Evolutionary conservation across 2,329 filamentous ascomycete genomes (phyloP).

Genomic region (Penicillium sp.): DNA sequence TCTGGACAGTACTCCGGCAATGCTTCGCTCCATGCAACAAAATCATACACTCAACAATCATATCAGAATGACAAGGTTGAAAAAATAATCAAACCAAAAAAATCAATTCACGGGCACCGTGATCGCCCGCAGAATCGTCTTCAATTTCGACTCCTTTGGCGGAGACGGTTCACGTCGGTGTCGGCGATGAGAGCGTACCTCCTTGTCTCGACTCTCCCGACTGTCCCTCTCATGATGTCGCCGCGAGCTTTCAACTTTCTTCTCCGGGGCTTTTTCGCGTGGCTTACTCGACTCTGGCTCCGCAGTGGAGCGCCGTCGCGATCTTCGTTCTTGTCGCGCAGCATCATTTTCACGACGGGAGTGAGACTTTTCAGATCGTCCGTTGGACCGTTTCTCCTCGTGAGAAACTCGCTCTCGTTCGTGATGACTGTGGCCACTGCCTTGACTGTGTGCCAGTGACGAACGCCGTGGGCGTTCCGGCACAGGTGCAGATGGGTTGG

Average conservation of each 20-base stretch:
- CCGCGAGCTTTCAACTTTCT: constrained; percentile 17
- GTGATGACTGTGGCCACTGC: constrained; percentile 15
- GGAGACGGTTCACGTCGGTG: constrained; percentile 28
- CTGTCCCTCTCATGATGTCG: constrained; percentile 21
- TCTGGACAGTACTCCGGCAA: too few species aligned
- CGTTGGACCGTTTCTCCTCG: constrained; percentile 23
- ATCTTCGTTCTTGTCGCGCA: constrained; percentile 16
- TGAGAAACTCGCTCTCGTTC: constrained; percentile 12
- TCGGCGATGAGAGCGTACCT: constrained; percentile 21
- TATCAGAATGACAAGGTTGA: too few species aligned
- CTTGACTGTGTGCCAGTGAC: constrained; percentile 29
- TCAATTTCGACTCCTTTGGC: constrained; percentile 25
- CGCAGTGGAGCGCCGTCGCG: constrained; percentile 20
- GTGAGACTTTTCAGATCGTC: constrained; percentile 23
- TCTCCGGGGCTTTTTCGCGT: constrained; percentile 17
- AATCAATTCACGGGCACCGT: too few species aligned
- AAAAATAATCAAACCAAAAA: too few species aligned
- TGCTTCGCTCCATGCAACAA: too few species aligned
- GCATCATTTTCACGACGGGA: constrained; percentile 30
- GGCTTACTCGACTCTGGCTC: constrained; percentile 17
- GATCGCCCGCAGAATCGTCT: constrained; percentile 18
- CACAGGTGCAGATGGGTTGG: constrained; percentile 29
- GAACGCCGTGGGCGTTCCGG: constrained; percentile 28
- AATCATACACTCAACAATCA: too few species aligned
- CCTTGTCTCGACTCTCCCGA: constrained; percentile 12